Base-by-base conservation (phyloP, 2,329 filamentous ascomycete species). In the Fusarium piperis region DNA sequence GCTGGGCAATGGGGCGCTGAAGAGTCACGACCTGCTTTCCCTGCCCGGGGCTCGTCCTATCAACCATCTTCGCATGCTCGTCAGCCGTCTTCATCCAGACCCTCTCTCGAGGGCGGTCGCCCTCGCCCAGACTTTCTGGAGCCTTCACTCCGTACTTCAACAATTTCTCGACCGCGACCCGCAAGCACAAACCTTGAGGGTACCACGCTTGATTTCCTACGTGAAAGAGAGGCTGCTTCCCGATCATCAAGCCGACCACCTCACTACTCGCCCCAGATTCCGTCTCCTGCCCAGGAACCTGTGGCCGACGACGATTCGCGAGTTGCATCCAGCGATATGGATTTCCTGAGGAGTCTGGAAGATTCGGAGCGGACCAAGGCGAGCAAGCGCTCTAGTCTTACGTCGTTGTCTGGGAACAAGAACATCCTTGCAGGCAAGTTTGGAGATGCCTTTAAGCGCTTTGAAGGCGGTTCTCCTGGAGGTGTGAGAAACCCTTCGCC, bases 401-500 rank as follows among this genome's bases (percentile, higher is more conserved):
- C 92, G 61, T 90, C 92, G 0, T 82, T 94, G 18, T 90, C 92
- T 8, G 90, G 90, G 39, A 93, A 92, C 28, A 97, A 96, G 81
- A 93, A 90, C 64, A 90, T 97, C 38, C 85, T 98, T n/a, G 92
- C 91, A 6, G 93, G 94, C 26, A 94, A 92, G 74, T 98, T 98
- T 79, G 94, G 95, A 1, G 95, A 98, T 76, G 95, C 95, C 4
- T 98, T 98, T 83, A 94, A 95, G 77, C 89, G 93, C 7, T 98
- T 98, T 74, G 96, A 99, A 80, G 86, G 85, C 26, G 88, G 85
- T 65, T 80, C 66, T 77, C 76, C 71, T 55, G 16, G 78, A 74
- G 58, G 56, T n/a, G 77, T 74, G 8, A 82, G 85, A 36, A 84
- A 85, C 15, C 83, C 86, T 2, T 88, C 87, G 6, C 87, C 86